These are phyloP conservation scores for Paxillus ammoniavirescens DNA, from an alignment of 768 basidiomycete genomes.

Conservation along the genomic window DNA sequence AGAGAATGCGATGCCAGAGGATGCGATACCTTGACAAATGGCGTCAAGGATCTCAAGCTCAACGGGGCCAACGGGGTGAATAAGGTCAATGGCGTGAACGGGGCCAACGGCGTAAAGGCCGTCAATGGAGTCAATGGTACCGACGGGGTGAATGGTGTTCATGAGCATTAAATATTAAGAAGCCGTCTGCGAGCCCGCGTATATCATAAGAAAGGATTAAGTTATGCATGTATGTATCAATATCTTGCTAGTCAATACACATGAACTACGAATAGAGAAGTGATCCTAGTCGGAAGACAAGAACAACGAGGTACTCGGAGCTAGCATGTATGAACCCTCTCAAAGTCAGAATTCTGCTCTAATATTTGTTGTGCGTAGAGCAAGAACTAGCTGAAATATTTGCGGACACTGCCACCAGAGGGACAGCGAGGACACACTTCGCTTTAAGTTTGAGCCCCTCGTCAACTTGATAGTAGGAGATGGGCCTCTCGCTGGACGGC, in stretches of 20 bases:
- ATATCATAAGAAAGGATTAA: neutral
- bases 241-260: neutral
- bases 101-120: slow-evolving; percentile 4
- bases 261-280: neutral
- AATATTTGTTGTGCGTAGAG: too few relatives aligned
- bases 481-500: too few relatives aligned
- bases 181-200: neutral
- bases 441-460: too few relatives aligned
- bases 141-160: slow-evolving; percentile 18
- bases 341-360: too few relatives aligned
- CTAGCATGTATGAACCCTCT: neutral
- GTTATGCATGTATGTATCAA: neutral
- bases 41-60: slow-evolving; percentile 14
- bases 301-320: neutral
- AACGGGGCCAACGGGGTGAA: slow-evolving; percentile 7
- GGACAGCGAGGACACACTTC: too few relatives aligned
- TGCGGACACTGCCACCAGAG: too few relatives aligned
- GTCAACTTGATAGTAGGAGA: too few relatives aligned
- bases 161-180: slow-evolving; percentile 2
- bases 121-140: slow-evolving; percentile 18
- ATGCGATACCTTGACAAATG: neutral
- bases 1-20: slow-evolving; percentile 17
- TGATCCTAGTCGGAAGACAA: neutral
- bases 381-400: too few relatives aligned
- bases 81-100: neutral